Percentiles rank a stretch among this genome's conserved stretches.
These are phyloP conservation scores for Monosporascus ibericus DNA, from an alignment of 2,329 filamentous ascomycete species.

Conservation along the genomic window DNA sequence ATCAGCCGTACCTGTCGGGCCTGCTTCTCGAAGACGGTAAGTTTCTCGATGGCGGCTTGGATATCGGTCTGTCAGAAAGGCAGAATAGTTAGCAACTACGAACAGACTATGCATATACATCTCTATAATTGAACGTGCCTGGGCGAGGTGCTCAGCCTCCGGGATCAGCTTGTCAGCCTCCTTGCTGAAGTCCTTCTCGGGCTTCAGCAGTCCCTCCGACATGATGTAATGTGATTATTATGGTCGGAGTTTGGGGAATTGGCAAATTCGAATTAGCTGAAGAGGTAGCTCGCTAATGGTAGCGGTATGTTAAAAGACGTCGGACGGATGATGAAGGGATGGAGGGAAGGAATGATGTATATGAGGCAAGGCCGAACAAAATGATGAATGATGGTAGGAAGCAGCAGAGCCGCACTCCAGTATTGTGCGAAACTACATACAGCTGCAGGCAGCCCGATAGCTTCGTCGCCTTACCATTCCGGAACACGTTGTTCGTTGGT, in stretches of 20 bases:
- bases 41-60: slow-evolving; percentile 86
- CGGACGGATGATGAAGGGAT: no score
- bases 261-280: background rate
- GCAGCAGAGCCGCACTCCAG: background rate
- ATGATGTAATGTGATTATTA: slow-evolving; percentile 42
- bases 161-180: slow-evolving; percentile 89
- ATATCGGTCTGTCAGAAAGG: slow-evolving; percentile 58
- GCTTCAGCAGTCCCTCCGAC: slow-evolving; percentile 80
- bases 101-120: slow-evolving; percentile 4
- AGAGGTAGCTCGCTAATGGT: background rate
- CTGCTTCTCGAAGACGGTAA: slow-evolving; percentile 88
- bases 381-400: background rate
- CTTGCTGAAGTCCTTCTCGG: slow-evolving; percentile 98
- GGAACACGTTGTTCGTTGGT: background rate
- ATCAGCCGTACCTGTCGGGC: slow-evolving; percentile 70
- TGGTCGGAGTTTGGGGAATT: background rate
- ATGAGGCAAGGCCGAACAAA: no score
- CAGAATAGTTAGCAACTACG: slow-evolving; percentile 2
- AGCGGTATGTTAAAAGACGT: no score
- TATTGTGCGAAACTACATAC: background rate
- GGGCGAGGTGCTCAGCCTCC: slow-evolving; percentile 82
- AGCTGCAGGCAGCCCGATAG: background rate
- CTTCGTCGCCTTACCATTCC: background rate
- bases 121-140: slow-evolving; percentile 46
- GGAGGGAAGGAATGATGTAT: no score